A percentile compares a stretch with the other conserved stretches of the same genome.
These are phyloP conservation scores for Blastobotrys attinorum DNA, from an alignment of 805 yeast species.

Conservation along the genomic window DNA sequence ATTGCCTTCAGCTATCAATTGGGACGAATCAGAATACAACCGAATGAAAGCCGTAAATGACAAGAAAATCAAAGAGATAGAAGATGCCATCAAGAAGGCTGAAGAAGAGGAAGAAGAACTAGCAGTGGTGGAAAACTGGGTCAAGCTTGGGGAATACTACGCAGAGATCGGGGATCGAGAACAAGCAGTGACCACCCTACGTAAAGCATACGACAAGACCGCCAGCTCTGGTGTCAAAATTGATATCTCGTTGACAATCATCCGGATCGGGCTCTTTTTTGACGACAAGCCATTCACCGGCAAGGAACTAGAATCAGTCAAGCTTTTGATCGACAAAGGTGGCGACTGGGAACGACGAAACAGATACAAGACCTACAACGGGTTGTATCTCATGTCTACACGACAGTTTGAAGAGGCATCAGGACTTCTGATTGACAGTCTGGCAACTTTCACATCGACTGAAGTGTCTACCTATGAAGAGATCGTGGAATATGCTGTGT, in stretches of 20 bases:
- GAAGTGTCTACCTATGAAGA: conserved; percentile 85
- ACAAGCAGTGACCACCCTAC: conserved; percentile 58
- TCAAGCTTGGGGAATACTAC: conserved; percentile 80
- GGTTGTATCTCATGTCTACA: conserved; percentile 74
- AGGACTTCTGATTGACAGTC: conserved; percentile 73
- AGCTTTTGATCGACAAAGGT: conserved; percentile 80
- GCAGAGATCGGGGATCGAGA: conserved; percentile 74
- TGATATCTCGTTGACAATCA: conserved; percentile 72
- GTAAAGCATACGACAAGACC: conserved; percentile 67
- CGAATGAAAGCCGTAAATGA: conserved; percentile 46
- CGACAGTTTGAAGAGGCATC: conserved; percentile 85
- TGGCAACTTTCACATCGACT: conserved; percentile 91
- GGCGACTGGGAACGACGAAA: conserved; percentile 99
- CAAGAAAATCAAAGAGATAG: conserved; percentile 41
- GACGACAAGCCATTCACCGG: conserved; percentile 65
- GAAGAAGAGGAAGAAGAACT: conserved; percentile 80
- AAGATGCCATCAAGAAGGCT: conserved; percentile 38
- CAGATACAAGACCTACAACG: conserved; percentile 84
- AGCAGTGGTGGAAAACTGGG: conserved; percentile 69
- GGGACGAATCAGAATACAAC: conserved; percentile 54
- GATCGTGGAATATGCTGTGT: conserved; percentile 79
- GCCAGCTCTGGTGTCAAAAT: conserved; percentile 87
- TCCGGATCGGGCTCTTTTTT: conserved; percentile 85
- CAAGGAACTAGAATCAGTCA: conserved; percentile 65
- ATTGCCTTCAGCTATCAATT: conserved; percentile 35